Evolutionary conservation across 2,329 filamentous ascomycete genomes (phyloP).

Genomic region (Acrocalymma vagum): DNA sequence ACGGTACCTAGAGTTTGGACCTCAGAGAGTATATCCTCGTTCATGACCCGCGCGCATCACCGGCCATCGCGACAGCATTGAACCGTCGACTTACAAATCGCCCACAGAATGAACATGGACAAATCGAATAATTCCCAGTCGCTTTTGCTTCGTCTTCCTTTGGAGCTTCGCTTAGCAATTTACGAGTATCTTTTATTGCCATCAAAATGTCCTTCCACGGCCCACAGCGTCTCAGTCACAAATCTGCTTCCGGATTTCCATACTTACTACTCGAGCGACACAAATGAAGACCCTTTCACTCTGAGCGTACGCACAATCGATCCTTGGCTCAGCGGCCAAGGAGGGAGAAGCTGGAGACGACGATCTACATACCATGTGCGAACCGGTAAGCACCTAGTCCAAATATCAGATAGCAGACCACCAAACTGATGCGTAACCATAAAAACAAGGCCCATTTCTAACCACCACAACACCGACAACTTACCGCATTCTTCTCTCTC

Average conservation of each 20-base stretch:
- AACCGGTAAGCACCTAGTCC: conserved; percentile 35
- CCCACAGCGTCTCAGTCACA: conserved; percentile 38
- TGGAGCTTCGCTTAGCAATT: conserved; percentile 57
- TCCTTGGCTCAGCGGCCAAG: conserved; percentile 41
- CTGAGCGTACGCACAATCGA: conserved; percentile 56
- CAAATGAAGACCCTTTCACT: conserved; percentile 40
- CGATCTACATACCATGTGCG: conserved; percentile 50
- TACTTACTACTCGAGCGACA: conserved; percentile 48
- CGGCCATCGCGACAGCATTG: too few relatives aligned
- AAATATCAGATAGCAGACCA: conserved; percentile 3
- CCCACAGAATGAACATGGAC: conserved; percentile 11
- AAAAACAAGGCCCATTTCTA: conserved; percentile 48
- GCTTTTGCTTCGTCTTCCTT: conserved; percentile 53
- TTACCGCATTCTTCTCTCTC: conserved; percentile 59
- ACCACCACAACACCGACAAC: conserved; percentile 61
- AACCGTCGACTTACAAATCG: too few relatives aligned
- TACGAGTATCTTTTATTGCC: conserved; percentile 55
- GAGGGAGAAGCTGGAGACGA: conserved; percentile 34
- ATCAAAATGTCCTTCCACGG: conserved; percentile 39
- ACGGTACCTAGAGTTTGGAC: too few relatives aligned
- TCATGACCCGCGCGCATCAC: too few relatives aligned
- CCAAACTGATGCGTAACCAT: conserved; percentile 12
- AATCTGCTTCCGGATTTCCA: conserved; percentile 51
- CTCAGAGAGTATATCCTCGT: too few relatives aligned
- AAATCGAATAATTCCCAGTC: conserved; percentile 22